These are phyloP conservation scores for Globisporangium cystogenes DNA, from an alignment of 352 stramenopile species.

Conservation along the genomic window DNA sequence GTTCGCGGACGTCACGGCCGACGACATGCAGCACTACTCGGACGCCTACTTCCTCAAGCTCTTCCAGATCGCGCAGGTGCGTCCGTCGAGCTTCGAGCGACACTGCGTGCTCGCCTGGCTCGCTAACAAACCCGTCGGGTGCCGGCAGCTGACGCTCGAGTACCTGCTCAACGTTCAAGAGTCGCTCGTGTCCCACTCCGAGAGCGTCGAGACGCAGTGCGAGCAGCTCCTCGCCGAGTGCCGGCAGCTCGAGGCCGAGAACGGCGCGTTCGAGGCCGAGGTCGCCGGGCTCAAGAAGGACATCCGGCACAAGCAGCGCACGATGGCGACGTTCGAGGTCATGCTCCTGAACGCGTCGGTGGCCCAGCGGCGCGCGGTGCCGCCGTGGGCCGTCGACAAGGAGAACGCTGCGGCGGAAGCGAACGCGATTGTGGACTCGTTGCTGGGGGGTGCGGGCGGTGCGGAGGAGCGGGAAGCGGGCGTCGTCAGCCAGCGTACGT, in stretches of 20 bases:
- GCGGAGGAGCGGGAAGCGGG: constrained; percentile 1
- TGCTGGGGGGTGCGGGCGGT: constrained; percentile 13
- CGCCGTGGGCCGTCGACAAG: constrained; percentile 17
- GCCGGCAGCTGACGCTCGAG: constrained; percentile 81
- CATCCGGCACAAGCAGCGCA: constrained; percentile 76
- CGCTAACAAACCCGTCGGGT: too few species aligned
- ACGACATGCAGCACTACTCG: constrained; percentile 82
- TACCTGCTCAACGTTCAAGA: constrained; percentile 84
- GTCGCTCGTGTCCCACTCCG: constrained; percentile 60
- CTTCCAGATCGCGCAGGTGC: constrained; percentile 79
- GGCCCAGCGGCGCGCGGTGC: constrained; percentile 15
- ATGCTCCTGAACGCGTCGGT: constrained; percentile 64
- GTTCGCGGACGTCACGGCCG: constrained; percentile 76
- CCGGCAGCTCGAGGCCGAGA: constrained; percentile 53
- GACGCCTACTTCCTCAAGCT: constrained; percentile 84
- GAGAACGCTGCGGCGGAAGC: constrained; percentile 28
- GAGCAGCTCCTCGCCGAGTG: constrained; percentile 54
- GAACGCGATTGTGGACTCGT: constrained; percentile 29
- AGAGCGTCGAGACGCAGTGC: constrained; percentile 65
- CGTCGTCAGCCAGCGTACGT: constrained; percentile 24
- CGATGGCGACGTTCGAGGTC: constrained; percentile 73
- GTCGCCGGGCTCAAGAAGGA: constrained; percentile 65
- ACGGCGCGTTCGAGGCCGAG: constrained; percentile 52
- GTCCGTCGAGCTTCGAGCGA: too few species aligned
- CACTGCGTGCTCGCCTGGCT: too few species aligned